Base-by-base conservation (phyloP, 331 rosid genomes). In the Saraca asoca region DNA sequence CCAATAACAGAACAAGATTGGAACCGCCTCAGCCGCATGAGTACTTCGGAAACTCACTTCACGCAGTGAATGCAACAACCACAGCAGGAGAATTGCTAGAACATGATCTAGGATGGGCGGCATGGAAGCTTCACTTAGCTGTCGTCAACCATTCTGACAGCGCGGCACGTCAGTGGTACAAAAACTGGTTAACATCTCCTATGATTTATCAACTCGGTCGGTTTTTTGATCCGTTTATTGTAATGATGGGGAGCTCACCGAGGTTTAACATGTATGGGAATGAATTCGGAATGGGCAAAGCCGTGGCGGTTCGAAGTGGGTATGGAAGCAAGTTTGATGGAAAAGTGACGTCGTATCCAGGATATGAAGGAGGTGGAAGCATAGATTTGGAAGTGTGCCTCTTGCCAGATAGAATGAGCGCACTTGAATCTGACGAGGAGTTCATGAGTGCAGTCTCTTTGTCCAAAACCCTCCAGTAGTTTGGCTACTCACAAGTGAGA, bases 221-320 rank as follows among this genome's bases (percentile, higher is more conserved):
- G 56, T 0, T 5, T 0, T 55, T 59, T 20, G 88, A 79, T 18
- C 78, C 78, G 0, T 7, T 0, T 2, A 31, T 43, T 8, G 83
- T 88, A 61, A 5, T 76, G 80, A 80, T 88, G 76, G 82, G 88
- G 6, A 91, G 91, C 52, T 85, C 96, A 2, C 95, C 96, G 0
- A 81, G 96, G 58, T 91, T 91, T 62, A 63, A 80, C 10, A 58
- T 74, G 88, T 88, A 86, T 6, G 90, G 85, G 9, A 85, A 81
- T 20, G 87, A 88, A 19, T 88, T 91, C 19, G 96, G 95, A 31
- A 79, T 86, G 96, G 96, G 91, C 1, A 86, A 85, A 68, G 83
- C 90, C 0, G 15, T 88, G 57, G 83, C 75, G 0, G 71, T 78
- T 33, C 68, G 85, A 24, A 86, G 96, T 59, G 95, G 97, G 0